These are phyloP conservation scores for Colletotrichum plurivorum DNA, from an alignment of 2,329 filamentous ascomycete species.

Conservation along the genomic window DNA sequence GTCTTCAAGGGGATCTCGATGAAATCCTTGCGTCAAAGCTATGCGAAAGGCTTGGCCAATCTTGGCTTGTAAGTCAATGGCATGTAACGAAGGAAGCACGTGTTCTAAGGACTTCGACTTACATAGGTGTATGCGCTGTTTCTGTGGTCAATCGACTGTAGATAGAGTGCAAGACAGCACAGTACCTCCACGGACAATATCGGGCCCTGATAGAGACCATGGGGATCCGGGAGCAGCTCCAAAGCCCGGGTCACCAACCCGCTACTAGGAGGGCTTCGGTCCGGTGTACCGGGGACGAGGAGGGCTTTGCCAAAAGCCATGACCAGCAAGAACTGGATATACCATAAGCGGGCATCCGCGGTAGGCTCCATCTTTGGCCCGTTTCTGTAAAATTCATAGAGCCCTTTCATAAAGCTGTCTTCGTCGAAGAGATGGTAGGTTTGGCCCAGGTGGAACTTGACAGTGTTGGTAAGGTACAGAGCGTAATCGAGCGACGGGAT, in stretches of 20 bases:
- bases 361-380: conserved; percentile 30
- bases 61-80: conserved; percentile 9
- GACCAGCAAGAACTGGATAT: conserved; percentile 67
- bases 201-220: conserved; percentile 53
- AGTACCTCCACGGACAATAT: conserved; percentile 60
- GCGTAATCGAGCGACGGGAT: conserved; percentile 48
- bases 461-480: conserved; percentile 67
- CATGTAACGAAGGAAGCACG: too few relatives aligned
- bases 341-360: conserved; percentile 55
- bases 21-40: conserved; percentile 23
- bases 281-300: conserved; percentile 63
- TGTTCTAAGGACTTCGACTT: conserved; percentile 33
- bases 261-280: conserved; percentile 52
- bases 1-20: neutral
- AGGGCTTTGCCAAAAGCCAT: conserved; percentile 70
- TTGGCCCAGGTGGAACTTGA: conserved; percentile 69
- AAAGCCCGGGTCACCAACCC: conserved; percentile 48
- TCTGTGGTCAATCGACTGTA: conserved; percentile 61
- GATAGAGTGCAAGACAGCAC: conserved; percentile 61
- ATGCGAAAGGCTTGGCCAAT: conserved; percentile 12
- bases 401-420: conserved; percentile 59
- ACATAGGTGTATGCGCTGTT: conserved; percentile 57
- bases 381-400: conserved; percentile 48
- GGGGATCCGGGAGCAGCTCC: conserved; percentile 54
- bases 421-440: conserved; percentile 69